Evolutionary conservation across 345 rosid genomes (phyloP).

Genomic region (Populus tremula): DNA sequence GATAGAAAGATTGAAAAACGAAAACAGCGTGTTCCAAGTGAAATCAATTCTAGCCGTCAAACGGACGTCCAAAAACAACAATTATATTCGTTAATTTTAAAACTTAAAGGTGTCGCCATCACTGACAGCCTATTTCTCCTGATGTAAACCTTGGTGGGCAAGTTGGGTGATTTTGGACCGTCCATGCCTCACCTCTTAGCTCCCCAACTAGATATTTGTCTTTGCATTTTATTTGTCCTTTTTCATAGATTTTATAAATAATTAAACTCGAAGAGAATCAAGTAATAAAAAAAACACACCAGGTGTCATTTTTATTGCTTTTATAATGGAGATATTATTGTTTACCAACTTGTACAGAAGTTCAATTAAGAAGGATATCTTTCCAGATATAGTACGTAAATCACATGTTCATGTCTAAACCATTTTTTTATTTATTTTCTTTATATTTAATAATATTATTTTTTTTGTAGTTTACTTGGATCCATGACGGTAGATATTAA

Average conservation of each 20-base stretch:
- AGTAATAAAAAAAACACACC: neutral
- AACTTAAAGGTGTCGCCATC: slow-evolving; percentile 5
- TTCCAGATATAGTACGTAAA: too few relatives aligned
- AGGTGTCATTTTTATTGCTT: neutral
- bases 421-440: too few relatives aligned
- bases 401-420: too few relatives aligned
- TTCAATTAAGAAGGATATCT: neutral
- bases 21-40: too few relatives aligned
- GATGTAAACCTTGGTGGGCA: too few relatives aligned
- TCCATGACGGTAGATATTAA: too few relatives aligned
- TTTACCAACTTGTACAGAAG: neutral
- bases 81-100: slow-evolving; percentile 7
- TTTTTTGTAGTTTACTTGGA: too few relatives aligned
- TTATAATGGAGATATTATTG: neutral
- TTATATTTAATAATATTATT: too few relatives aligned
- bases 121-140: neutral
- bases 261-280: neutral
- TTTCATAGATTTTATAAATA: neutral
- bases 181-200: slow-evolving; percentile 29
- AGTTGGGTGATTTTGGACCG: slow-evolving; percentile 38
- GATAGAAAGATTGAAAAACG: neutral
- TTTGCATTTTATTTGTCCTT: neutral
- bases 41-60: slow-evolving; percentile 16
- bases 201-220: slow-evolving; percentile 5
- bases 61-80: neutral